Evolutionary conservation across 257 asterid species (phyloP).

Genomic region (Scutellaria barbata): DNA sequence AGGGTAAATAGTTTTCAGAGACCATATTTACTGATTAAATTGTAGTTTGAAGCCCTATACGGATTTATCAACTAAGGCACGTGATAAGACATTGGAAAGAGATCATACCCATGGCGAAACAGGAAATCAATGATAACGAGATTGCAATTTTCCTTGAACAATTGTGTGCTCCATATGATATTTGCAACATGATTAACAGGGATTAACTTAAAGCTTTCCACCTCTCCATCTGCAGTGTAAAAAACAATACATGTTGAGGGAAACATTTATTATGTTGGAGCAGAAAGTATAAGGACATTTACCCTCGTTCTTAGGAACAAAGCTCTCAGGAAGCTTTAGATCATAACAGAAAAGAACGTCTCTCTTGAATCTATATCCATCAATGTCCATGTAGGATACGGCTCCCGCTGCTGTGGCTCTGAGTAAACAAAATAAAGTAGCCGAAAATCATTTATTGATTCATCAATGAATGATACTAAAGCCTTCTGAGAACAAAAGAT

Average conservation of each 20-base stretch:
- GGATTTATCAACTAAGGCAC: neutral
- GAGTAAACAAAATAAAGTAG: slow-evolving; percentile 39
- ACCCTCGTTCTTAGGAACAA: slow-evolving; percentile 82
- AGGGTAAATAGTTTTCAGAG: neutral
- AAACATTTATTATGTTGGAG: slow-evolving; percentile 16
- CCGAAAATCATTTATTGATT: slow-evolving; percentile 3
- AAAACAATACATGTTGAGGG: slow-evolving; percentile 16
- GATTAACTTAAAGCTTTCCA: slow-evolving; percentile 80
- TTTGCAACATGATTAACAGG: slow-evolving; percentile 69
- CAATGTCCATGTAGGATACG: slow-evolving; percentile 77
- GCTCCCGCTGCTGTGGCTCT: slow-evolving; percentile 91
- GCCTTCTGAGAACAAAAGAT: slow-evolving; percentile 11
- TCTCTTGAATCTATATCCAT: slow-evolving; percentile 78
- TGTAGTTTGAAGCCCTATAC: slow-evolving; percentile 4
- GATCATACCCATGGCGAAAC: slow-evolving; percentile 86
- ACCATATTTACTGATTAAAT: neutral
- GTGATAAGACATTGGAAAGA: slow-evolving; percentile 24
- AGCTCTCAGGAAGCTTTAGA: slow-evolving; percentile 78
- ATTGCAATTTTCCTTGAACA: slow-evolving; percentile 80
- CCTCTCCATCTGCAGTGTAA: slow-evolving; percentile 80
- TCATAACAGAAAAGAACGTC: slow-evolving; percentile 96
- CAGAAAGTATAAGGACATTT: slow-evolving; percentile 24
- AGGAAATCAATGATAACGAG: slow-evolving; percentile 89
- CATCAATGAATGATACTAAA: slow-evolving; percentile 21
- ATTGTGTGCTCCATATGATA: slow-evolving; percentile 55